These are phyloP conservation scores for Pythium aphanidermatum DNA, from an alignment of 352 stramenopile genomes.

Conservation along the genomic window DNA sequence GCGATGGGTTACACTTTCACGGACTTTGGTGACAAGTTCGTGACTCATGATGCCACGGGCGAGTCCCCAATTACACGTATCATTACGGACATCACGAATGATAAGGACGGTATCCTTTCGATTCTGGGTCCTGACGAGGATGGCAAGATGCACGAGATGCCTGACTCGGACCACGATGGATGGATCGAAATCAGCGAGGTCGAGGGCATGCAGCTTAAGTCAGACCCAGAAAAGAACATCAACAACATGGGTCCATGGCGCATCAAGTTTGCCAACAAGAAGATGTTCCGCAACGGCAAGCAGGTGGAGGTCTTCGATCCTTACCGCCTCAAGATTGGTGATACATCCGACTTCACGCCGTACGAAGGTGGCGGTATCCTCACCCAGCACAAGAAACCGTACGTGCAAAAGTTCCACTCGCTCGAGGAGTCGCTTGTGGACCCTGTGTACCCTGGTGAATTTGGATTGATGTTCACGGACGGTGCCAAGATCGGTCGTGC, in stretches of 20 bases:
- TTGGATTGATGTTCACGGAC: slow-evolving; percentile 82
- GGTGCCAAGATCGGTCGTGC: slow-evolving; percentile 83
- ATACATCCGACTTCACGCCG: slow-evolving; percentile 73
- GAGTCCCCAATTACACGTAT: slow-evolving; percentile 83
- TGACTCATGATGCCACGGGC: slow-evolving; percentile 71
- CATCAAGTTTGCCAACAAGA: slow-evolving; percentile 82
- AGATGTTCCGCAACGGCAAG: slow-evolving; percentile 82
- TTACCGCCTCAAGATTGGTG: slow-evolving; percentile 76
- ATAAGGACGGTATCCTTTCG: slow-evolving; percentile 65
- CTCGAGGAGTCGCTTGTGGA: slow-evolving; percentile 63
- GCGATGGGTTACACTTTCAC: slow-evolving; percentile 78
- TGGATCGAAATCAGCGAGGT: slow-evolving; percentile 85
- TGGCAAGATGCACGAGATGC: slow-evolving; percentile 87
- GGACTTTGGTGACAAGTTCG: slow-evolving; percentile 73
- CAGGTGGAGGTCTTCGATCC: slow-evolving; percentile 81
- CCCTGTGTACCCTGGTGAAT: slow-evolving; percentile 63
- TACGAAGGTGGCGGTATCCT: slow-evolving; percentile 79
- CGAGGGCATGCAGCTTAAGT: slow-evolving; percentile 61
- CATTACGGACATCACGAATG: slow-evolving; percentile 84
- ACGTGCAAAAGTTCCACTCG: slow-evolving; percentile 67
- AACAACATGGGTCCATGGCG: slow-evolving; percentile 67
- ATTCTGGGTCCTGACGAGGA: slow-evolving; percentile 78
- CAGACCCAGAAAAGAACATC: slow-evolving; percentile 60
- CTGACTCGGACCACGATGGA: slow-evolving; percentile 77
- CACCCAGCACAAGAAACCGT: slow-evolving; percentile 81